Evolutionary conservation across 2,329 filamentous ascomycete genomes (phyloP), one percentile per base, ranked within the genome.

Genomic region (Hypoxylon sp.): DNA sequence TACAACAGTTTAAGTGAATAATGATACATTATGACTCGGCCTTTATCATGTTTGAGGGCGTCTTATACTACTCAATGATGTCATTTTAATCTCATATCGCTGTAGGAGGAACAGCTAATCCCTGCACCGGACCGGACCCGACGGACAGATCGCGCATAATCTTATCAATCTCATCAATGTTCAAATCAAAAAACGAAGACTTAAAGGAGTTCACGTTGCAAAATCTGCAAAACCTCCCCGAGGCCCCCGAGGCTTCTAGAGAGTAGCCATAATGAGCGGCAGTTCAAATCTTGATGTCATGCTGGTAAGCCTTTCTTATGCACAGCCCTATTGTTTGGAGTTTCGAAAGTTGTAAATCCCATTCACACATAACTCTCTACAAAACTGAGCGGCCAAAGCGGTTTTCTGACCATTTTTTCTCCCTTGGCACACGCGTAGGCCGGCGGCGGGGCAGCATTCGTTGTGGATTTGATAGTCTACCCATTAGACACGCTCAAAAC

Each of bases 401-500:
- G 19, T 59, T 31, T 66, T 63, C 65, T 68, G 47, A 70, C 29
- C 3, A 47, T 31, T 42, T 22, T 46, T 35, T 26, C 31, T 53
- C 33, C 17, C 46, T 4, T 51, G 31, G 29, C 42, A 62, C 53
- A 22, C 19, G 19, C 3, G 44, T 65, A 96, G 92, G 93, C 94
- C 51, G 94, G 94, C 62, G 94, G 93, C 59, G 86, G 92, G 59
- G 94, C 94, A 70, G 94, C 94, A 26, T 94, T 97, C 78, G 91
- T 91, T 0, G 92, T 97, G 63, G 94, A 97, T 79, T 84, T 97
- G 53, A 84, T 97, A 14, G 88, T 97, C 37, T 97, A 96, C 75
- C 94, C 94, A 0, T 84, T 97, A 14, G 94, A 97, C 78, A 98
- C 94, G 0, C 84, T 97, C 75, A 97, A 97, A 78, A 97, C 94